Base-by-base conservation (phyloP, 2,329 filamentous ascomycete species). In the Chaetomiaceae sp. region DNA sequence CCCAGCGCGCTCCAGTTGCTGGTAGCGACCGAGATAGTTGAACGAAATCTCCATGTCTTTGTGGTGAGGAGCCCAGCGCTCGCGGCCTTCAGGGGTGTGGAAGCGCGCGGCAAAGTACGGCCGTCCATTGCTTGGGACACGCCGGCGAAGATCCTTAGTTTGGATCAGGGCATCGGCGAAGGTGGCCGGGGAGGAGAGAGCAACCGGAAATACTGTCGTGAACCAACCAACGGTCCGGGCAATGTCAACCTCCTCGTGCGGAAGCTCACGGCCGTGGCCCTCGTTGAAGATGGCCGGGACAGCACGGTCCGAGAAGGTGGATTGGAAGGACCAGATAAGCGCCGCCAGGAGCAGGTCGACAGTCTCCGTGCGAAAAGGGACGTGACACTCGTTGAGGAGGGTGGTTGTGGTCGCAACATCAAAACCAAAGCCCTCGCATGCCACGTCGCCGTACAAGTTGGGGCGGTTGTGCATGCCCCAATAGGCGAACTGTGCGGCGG, bases 21-120 rank as follows among this genome's bases (percentile, higher is more conserved):
- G 74, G 47, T 70, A 70, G 46, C 71, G 64, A 9, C 73, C 75
- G 0, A 72, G 65, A 53, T 75, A 79, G 59, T 79, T 79, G 65
- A 79, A 77, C 0, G 73, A 62, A 2, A 79, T 56, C 57, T 80
- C 77, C 55, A 74, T 69, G 0, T 66, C 61, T n/a, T 60, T 61
- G 56, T 76, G 69, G 1, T 65, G 54, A 0, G 56, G 49, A 49
- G 40, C 67, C 55, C 13, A 58, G 34, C 33, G 8, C 20, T 45
- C 27, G 4, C 29, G 58, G 1, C 67, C 66, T 1, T 63, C 60
- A 20, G 60, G 50, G 32, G 58, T 68, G 43, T 69, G 61, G 46
- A 66, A 66, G 5, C 65, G 64, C 2, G 64, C 63, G 0, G 69
- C 66, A 55, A 75, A 74, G 56, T 73, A 73, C 0, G 65, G 61